Conservation (phyloP, 2,329 filamentous ascomycete species). For the Albophoma yamanashiensis region DNA sequence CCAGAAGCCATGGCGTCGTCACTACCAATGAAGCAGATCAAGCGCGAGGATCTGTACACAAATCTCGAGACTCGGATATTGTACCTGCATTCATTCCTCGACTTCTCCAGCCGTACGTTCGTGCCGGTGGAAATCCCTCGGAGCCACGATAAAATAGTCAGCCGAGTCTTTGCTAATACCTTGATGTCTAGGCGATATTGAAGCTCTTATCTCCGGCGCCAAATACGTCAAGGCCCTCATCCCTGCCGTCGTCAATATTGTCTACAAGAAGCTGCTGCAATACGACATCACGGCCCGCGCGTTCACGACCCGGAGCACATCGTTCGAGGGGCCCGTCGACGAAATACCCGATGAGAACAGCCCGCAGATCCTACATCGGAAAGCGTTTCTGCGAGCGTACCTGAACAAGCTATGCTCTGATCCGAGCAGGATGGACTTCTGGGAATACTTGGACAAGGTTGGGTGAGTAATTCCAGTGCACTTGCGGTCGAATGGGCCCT, state of each 20-base stretch:
- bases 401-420: conserved; percentile 65
- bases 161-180: not conserved
- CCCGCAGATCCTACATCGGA: conserved; percentile 65
- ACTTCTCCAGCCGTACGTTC: conserved; percentile 57
- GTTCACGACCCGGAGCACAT: conserved; percentile 53
- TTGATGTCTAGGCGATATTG: conserved; percentile 51
- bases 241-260: conserved; percentile 72
- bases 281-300: conserved; percentile 76
- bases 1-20: conserved; percentile 13
- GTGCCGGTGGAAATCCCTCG: not conserved
- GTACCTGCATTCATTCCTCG: conserved; percentile 66
- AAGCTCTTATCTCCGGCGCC: conserved; percentile 55
- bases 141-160: not conserved
- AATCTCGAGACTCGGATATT: conserved; percentile 57
- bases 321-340: conserved; percentile 57
- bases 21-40: conserved; percentile 45
- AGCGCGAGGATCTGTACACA: conserved; percentile 61
- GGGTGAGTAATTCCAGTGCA: conserved; percentile 37
- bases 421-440: conserved; percentile 65
- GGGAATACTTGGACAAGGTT: conserved; percentile 77
- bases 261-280: conserved; percentile 70
- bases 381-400: conserved; percentile 70
- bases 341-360: conserved; percentile 54
- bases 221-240: conserved; percentile 78
- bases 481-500: not conserved